These are phyloP conservation scores for Xylaria sp. DNA, from an alignment of 2,329 filamentous ascomycete species.

Conservation along the genomic window DNA sequence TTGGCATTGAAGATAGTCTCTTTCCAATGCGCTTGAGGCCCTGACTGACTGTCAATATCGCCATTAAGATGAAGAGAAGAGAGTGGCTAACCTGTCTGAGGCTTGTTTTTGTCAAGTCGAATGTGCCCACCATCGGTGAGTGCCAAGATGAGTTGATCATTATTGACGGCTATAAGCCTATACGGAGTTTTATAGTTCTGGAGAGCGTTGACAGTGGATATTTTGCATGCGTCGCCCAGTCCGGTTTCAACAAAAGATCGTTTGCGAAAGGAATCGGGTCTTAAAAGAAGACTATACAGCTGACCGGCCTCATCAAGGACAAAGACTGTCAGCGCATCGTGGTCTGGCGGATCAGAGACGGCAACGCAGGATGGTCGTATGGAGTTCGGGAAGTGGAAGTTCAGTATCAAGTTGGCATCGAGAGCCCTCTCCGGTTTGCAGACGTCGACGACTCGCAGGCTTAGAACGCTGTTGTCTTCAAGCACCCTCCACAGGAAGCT, in stretches of 20 bases:
- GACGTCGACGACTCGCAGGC: constrained; percentile 85
- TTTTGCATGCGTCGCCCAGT: constrained; percentile 80
- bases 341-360: constrained; percentile 81
- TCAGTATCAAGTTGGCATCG: constrained; percentile 79
- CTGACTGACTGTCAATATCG: constrained; percentile 46
- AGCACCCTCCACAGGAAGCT: constrained; percentile 92
- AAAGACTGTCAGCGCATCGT: constrained; percentile 66
- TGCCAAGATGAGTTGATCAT: constrained; percentile 80
- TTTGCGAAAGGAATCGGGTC: constrained; percentile 83
- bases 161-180: constrained; percentile 78
- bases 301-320: constrained; percentile 76
- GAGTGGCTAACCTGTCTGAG: constrained; percentile 58
- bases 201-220: constrained; percentile 77
- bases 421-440: constrained; percentile 72
- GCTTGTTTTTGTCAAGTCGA: constrained; percentile 70
- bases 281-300: constrained; percentile 86
- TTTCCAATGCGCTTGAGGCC: constrained; percentile 65
- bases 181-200: constrained; percentile 79
- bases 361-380: constrained; percentile 83
- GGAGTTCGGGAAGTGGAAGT: constrained; percentile 78
- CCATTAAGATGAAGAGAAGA: not conserved
- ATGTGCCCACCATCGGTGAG: constrained; percentile 83
- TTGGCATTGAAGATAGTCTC: constrained; percentile 80
- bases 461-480: constrained; percentile 81
- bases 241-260: constrained; percentile 76